Base-by-base conservation (phyloP, 208 protist genomes). In the Leishmania tarentolae region DNA sequence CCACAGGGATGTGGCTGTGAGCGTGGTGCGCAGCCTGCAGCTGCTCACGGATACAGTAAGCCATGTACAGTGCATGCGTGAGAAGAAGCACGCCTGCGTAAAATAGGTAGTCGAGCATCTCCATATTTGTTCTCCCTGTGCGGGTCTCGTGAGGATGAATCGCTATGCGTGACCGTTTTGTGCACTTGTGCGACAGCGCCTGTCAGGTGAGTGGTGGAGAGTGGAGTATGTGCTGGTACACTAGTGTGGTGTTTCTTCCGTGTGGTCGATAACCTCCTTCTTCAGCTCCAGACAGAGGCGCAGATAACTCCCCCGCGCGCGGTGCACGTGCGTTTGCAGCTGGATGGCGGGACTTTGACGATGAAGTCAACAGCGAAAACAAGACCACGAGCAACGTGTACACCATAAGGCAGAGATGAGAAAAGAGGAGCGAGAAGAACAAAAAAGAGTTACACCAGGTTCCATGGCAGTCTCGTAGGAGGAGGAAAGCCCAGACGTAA, bases 1-100 rank as follows among this genome's bases (percentile, higher is more conserved):
- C 31, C 13, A 74, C 46, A 46, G 78, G 82, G 50, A 80, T 69
- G 79, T 75, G 74, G 76, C 75, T 61, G 7, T 44, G 21, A 24
- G 69, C 77, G 79, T 95, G 88, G 71, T 95, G 92, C 35, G 78
- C 74, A 8, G 83, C 83, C 83, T 97, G 94, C 15, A 97, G 87
- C 72, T 89, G 73, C 79, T 96, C 90, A 46, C 91, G 91, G 11
- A 91, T 88, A 42, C 78, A 80, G 53, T 91, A 86, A 6, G 92
- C 90, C 68, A 92, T 86, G 74, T 93, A 96, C 63, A 96, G 50
- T 52, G 88, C 87, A 85, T 97, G 92, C 9, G 76, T 82, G 3
- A 96, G 81, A 5, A 97, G 75, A 21, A 90, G 19, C 9, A 96
- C 24, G 28, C 92, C 92, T 61, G 93, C 35, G 69, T 90, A 91